These are phyloP conservation scores for Pseudofabraea citricarpa DNA, from an alignment of 2,329 filamentous ascomycete species.

Conservation along the genomic window DNA sequence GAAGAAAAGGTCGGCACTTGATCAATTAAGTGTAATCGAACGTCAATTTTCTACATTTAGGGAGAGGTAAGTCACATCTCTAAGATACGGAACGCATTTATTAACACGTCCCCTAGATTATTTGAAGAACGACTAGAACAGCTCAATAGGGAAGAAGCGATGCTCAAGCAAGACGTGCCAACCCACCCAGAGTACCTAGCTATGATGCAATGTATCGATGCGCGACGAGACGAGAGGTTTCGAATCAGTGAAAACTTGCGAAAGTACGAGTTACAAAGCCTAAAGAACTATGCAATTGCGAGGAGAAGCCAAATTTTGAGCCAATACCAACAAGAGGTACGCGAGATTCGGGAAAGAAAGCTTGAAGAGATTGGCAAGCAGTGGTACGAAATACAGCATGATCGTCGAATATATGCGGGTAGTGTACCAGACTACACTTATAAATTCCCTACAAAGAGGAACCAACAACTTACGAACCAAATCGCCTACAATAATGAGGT, in stretches of 20 bases:
- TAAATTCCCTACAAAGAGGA: conserved; percentile 70
- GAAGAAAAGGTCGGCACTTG: conserved; percentile 74
- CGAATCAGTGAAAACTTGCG: conserved; percentile 69
- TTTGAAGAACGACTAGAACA: conserved; percentile 84
- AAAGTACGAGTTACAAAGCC: conserved; percentile 66
- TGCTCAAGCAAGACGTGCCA: conserved; percentile 53
- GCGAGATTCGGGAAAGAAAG: conserved; percentile 75
- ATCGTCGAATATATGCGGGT: conserved; percentile 73
- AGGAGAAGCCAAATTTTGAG: conserved; percentile 82
- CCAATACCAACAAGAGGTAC: conserved; percentile 83
- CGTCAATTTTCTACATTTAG: conserved; percentile 83
- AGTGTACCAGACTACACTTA: conserved; percentile 78
- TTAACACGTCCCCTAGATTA: conserved; percentile 49
- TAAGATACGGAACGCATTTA: too few relatives aligned
- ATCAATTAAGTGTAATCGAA: conserved; percentile 75
- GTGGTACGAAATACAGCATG: conserved; percentile 89
- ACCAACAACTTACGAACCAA: conserved; percentile 77
- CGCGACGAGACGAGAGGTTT: conserved; percentile 75
- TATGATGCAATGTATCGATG: conserved; percentile 83
- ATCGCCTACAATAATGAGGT: conserved; percentile 94
- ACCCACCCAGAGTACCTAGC: conserved; percentile 89
- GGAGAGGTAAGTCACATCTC: conserved; percentile 62
- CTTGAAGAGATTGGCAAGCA: conserved; percentile 80
- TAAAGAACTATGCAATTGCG: conserved; percentile 71
- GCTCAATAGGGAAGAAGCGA: conserved; percentile 66